Evolutionary conservation across 1,139 yeast genomes (phyloP), one percentile per base, ranked within the genome.

Genomic region (Sugiyamaella sp.): DNA sequence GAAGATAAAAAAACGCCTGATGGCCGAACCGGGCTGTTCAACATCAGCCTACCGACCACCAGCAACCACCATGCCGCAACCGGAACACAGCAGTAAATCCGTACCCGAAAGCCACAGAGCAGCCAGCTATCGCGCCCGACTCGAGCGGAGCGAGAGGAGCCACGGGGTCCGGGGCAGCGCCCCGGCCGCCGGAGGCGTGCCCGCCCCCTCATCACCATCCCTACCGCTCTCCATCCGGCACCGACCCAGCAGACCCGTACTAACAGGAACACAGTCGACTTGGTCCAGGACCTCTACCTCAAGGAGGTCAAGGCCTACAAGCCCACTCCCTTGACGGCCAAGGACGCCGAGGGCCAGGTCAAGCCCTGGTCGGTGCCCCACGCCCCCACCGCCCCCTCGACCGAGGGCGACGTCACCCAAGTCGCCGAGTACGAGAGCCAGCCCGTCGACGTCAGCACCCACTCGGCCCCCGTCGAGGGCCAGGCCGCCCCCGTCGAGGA

Each of bases 251-350:
- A 10, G 29, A 10, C 5, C 5, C 10, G 14, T 57, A 47, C 57
- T 53, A 45, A 51, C 49, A 20, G 49, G 27, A 24, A 44, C 46
- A 27, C 55, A 56, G 57, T 61, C 53, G 84, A 89, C 78, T 80
- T 87, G 71, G 76, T 91, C 69, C 82, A 89, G 72, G 97, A 91
- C 63, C 81, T 91, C 65, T 93, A 91, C 78, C 77, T 91, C 69
- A 85, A 81, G 74, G 95, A 89, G 74, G 79, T 93, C 75, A 88
- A 85, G 78, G 83, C 84, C 58, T 89, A 86, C 83, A 89, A 90
- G 80, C 91, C 96, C 70, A 80, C 85, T 60, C 84, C 91, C 60
- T 70, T 85, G 60, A 75, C 89, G 53, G 82, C 87, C 59, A 76
- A 81, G 65, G 95, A 88, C 66, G 84, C 91, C 57, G 89, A 84